Conservation (phyloP, 164 flowering plant genomes). For the Vitis riparia region DNA sequence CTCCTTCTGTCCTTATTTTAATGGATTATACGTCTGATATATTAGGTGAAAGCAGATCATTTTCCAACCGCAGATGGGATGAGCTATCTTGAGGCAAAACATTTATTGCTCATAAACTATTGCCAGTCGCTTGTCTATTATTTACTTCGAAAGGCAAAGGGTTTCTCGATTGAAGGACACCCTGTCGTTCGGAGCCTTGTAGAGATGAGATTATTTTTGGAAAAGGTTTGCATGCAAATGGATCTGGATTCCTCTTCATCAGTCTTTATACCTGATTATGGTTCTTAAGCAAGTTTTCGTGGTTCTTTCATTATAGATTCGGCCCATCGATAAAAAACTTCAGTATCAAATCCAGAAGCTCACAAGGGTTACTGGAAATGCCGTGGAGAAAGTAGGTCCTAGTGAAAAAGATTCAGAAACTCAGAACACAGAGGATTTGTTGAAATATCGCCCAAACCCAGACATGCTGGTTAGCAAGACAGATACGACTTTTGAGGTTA, state of each 20-base stretch:
- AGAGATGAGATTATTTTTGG: slow-evolving; percentile 80
- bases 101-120: slow-evolving; percentile 77
- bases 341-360: slow-evolving; percentile 89
- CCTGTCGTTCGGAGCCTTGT: slow-evolving; percentile 84
- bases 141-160: slow-evolving; percentile 82
- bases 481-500: slow-evolving; percentile 45
- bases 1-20: background rate
- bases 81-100: slow-evolving; percentile 90
- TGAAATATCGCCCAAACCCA: slow-evolving; percentile 75
- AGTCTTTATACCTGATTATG: background rate
- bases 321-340: slow-evolving; percentile 85
- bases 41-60: slow-evolving; percentile 71
- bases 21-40: background rate
- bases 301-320: slow-evolving; percentile 46
- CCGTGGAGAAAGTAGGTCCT: slow-evolving; percentile 22
- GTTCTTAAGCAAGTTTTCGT: background rate
- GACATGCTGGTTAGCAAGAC: slow-evolving; percentile 66
- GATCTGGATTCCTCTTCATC: background rate
- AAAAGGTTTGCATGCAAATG: slow-evolving; percentile 55
- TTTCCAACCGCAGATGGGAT: slow-evolving; percentile 80
- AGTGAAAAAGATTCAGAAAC: slow-evolving; percentile 36
- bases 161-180: slow-evolving; percentile 76
- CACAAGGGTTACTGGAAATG: slow-evolving; percentile 32
- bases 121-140: slow-evolving; percentile 89
- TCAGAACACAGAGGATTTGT: slow-evolving; percentile 51